phyloP scores from a whole-genome alignment of 2,329 filamentous ascomycete species.

The Venturia pyrina region DNA sequence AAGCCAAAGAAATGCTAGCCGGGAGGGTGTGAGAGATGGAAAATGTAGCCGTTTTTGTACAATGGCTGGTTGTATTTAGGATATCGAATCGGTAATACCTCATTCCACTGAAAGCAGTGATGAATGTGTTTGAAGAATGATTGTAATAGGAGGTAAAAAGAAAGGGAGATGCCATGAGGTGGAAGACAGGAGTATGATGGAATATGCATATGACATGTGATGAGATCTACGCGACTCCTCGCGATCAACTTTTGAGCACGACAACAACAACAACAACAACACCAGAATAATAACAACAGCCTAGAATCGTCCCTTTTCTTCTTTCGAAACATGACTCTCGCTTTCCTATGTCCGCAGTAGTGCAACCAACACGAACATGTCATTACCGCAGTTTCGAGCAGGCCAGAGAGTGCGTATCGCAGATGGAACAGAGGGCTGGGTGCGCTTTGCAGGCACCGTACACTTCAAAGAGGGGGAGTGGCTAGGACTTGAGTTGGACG shows the following conservation, averaged over 20 bases:
- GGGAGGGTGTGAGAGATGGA: background rate
- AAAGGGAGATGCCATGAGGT: background rate
- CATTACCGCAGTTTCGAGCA: background rate
- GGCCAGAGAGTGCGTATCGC: constrained; percentile 72
- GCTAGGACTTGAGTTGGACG: constrained; percentile 81
- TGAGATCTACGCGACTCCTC: background rate
- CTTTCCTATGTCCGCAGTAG: background rate
- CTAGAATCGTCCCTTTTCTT: background rate
- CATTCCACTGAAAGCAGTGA: background rate
- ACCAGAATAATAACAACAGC: background rate
- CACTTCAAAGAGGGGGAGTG: constrained; percentile 74
- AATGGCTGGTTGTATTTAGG: background rate
- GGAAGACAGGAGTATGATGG: no score
- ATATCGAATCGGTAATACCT: background rate
- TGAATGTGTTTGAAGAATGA: background rate
- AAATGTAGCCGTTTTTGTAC: background rate
- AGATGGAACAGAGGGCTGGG: constrained; percentile 64
- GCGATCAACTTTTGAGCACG: background rate
- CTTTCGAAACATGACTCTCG: background rate
- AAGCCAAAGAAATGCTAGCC: background rate
- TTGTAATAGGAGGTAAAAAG: background rate
- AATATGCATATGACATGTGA: no score
- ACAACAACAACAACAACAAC: background rate
- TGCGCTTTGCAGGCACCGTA: constrained; percentile 75
- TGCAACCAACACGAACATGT: background rate